Percentiles rank a stretch among this genome's conserved stretches.
Evolutionary conservation across 345 rosid species (phyloP).

Genomic region (Corymbia maculata): DNA sequence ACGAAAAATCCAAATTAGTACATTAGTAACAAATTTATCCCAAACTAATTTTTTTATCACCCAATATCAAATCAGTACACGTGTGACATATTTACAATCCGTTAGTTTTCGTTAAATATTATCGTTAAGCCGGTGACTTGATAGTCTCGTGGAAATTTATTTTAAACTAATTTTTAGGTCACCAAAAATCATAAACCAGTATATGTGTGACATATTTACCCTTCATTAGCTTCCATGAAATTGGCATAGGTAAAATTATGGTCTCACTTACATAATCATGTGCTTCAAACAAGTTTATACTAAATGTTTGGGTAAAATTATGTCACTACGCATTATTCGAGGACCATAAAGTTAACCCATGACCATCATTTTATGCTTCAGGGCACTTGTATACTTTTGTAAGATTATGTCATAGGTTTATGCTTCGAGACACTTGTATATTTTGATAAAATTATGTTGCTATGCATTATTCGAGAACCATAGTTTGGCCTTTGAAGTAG

Average conservation of each 20-base stretch:
- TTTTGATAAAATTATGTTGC: no score
- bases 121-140: accelerated
- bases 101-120: not conserved
- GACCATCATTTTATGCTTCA: not conserved
- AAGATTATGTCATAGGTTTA: no score
- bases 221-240: accelerated
- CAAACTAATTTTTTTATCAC: accelerated
- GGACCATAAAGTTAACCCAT: not conserved
- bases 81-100: accelerated
- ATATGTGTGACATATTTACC: accelerated
- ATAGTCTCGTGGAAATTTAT: no score
- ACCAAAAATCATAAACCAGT: accelerated
- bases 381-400: not conserved
- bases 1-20: no score
- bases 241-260: not conserved
- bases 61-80: accelerated
- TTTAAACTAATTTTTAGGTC: accelerated
- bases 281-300: not conserved
- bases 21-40: accelerated
- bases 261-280: accelerated
- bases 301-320: not conserved
- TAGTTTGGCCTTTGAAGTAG: no score
- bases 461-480: not conserved
- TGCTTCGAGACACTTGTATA: not conserved
- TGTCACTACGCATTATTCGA: accelerated